Evolutionary conservation across 768 basidiomycete genomes (phyloP).

Genomic region (Macrolepiota albuminosa): DNA sequence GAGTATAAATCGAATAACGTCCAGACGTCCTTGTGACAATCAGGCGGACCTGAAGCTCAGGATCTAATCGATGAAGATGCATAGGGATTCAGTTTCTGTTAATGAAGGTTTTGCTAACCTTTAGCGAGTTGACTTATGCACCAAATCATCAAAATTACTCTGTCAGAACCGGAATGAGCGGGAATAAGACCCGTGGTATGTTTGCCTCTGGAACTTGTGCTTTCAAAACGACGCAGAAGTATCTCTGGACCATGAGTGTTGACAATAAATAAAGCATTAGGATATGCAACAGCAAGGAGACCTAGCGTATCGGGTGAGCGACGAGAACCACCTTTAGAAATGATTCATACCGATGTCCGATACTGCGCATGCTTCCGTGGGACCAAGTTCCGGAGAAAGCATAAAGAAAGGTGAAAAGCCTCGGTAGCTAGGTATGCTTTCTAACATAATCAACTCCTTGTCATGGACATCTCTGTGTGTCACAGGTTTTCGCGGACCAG

Average conservation of each 20-base stretch:
- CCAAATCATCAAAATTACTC: slow-evolving; percentile 59
- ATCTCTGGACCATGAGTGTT: slow-evolving; percentile 74
- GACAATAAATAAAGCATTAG: slow-evolving; percentile 54
- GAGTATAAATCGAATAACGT: slow-evolving; percentile 51
- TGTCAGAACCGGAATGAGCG: slow-evolving; percentile 34
- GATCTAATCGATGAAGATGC: slow-evolving; percentile 26
- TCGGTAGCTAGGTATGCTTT: slow-evolving; percentile 37
- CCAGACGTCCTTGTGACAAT: slow-evolving; percentile 60
- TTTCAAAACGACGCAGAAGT: slow-evolving; percentile 44
- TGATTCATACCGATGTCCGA: slow-evolving; percentile 64
- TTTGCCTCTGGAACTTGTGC: slow-evolving; percentile 35
- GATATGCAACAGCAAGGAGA: slow-evolving; percentile 72
- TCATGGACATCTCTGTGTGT: slow-evolving; percentile 26
- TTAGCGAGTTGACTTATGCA: slow-evolving; percentile 51
- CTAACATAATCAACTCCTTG: slow-evolving; percentile 48
- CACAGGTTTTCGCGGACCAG: slow-evolving; percentile 15
- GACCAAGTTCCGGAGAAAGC: slow-evolving; percentile 42
- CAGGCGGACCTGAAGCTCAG: slow-evolving; percentile 49
- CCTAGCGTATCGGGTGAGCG: slow-evolving; percentile 34
- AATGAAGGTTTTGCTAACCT: slow-evolving; percentile 30
- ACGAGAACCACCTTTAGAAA: background rate
- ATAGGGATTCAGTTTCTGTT: background rate
- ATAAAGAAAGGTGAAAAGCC: slow-evolving; percentile 59
- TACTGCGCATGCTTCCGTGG: slow-evolving; percentile 51
- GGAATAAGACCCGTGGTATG: slow-evolving; percentile 28